phyloP scores from a whole-genome alignment of 2,329 filamentous ascomycete genomes.

The Cordyceps sp. region DNA sequence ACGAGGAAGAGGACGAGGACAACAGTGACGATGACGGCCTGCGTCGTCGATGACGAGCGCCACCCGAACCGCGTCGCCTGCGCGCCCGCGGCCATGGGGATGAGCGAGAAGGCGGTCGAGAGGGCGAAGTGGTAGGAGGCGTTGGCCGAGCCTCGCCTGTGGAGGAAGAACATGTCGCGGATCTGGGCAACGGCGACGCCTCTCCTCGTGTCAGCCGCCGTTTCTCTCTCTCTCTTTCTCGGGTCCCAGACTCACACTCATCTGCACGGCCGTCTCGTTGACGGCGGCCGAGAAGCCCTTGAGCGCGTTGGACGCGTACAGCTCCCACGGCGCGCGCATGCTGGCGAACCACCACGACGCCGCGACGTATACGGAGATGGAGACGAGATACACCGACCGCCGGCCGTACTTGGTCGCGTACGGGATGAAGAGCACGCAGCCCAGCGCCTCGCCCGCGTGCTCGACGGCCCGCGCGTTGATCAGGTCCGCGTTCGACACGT shows the following conservation, averaged over 20 bases:
- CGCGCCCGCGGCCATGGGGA: conserved; percentile 13
- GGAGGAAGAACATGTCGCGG: conserved; percentile 13
- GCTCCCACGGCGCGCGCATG: conserved; percentile 8
- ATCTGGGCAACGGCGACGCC: no score
- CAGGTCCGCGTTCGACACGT: conserved; percentile 9
- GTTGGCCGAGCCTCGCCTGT: conserved; percentile 14
- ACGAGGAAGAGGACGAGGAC: conserved; percentile 4
- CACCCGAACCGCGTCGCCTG: conserved; percentile 8
- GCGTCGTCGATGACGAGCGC: conserved; percentile 10
- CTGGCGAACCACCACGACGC: conserved; percentile 8
- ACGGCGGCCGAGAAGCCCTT: conserved; percentile 19
- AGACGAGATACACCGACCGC: conserved; percentile 13
- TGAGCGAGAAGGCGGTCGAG: conserved; percentile 13
- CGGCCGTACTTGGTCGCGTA: conserved; percentile 17
- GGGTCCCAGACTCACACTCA: conserved; percentile 12
- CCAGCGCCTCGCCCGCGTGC: conserved; percentile 13
- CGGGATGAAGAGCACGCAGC: conserved; percentile 17
- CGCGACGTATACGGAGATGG: conserved; percentile 6
- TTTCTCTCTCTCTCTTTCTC: no score
- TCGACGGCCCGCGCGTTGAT: conserved; percentile 12
- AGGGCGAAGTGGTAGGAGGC: conserved; percentile 14
- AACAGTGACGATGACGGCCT: conserved; percentile 1
- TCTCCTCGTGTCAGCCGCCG: background rate
- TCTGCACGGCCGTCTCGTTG: conserved; percentile 21
- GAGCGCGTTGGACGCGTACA: conserved; percentile 10